Evolutionary conservation across 345 rosid species (phyloP).

Genomic region (Kandelia obovata): DNA sequence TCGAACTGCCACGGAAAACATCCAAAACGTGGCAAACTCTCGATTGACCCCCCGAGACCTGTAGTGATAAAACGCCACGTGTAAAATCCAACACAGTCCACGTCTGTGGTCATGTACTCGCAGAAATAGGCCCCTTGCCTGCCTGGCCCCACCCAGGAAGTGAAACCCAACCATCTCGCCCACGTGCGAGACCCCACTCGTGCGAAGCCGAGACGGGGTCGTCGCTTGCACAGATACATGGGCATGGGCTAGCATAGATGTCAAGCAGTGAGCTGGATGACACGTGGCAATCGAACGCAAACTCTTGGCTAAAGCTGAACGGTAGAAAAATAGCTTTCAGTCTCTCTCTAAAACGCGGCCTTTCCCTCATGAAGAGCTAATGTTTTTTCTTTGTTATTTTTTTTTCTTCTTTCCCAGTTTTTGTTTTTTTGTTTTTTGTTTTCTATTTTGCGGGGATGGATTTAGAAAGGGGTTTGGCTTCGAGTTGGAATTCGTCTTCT

Average conservation of each 20-base stretch:
- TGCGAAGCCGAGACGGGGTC: constrained; percentile 53
- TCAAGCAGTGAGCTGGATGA: constrained; percentile 44
- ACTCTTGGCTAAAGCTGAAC: constrained; percentile 40
- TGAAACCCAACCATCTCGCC: neutral
- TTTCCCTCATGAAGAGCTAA: constrained; percentile 7
- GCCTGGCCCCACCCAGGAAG: too few relatives aligned
- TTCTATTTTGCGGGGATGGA: constrained; percentile 24
- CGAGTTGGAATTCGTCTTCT: constrained; percentile 19
- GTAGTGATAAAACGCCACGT: too few relatives aligned
- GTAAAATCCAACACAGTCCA: neutral
- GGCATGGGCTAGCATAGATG: constrained; percentile 33
- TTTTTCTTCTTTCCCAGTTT: neutral
- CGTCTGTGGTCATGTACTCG: neutral
- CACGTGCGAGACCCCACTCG: constrained; percentile 42
- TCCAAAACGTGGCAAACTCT: too few relatives aligned
- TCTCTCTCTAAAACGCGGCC: neutral
- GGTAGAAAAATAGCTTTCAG: constrained; percentile 14
- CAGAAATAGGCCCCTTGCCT: too few relatives aligned
- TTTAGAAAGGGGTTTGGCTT: constrained; percentile 23
- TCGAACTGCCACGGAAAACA: too few relatives aligned
- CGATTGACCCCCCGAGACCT: too few relatives aligned
- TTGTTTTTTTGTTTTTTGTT: constrained; percentile 1
- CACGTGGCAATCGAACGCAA: constrained; percentile 48
- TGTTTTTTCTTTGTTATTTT: neutral
- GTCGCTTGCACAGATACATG: constrained; percentile 58